Conservation (phyloP, 352 stramenopile species). For the Blastocystis sp. region DNA sequence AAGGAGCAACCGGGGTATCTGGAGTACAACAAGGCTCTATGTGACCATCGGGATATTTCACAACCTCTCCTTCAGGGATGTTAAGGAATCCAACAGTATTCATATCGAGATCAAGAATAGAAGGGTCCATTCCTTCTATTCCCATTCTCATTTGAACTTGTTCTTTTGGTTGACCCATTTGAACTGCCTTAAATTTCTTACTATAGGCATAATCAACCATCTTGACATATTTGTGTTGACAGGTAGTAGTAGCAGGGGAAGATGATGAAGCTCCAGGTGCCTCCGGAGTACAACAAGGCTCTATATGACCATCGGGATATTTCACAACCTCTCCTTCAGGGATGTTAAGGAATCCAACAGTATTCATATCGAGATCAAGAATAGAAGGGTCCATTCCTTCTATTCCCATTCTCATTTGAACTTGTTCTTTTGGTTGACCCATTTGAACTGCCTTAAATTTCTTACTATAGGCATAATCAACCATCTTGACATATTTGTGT, state of each 20-base stretch:
- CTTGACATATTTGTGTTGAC: conserved; percentile 72
- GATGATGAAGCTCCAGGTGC: not conserved
- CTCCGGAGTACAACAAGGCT: conserved; percentile 12
- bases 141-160: conserved; percentile 83
- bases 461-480: conserved; percentile 48
- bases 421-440: conserved; percentile 79
- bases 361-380: conserved; percentile 72
- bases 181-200: conserved; percentile 83
- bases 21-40: conserved; percentile 9
- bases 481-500: conserved; percentile 42
- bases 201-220: conserved; percentile 79
- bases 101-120: conserved; percentile 35
- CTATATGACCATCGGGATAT: conserved; percentile 31
- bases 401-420: conserved; percentile 82
- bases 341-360: conserved; percentile 27
- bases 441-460: conserved; percentile 74
- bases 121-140: conserved; percentile 70
- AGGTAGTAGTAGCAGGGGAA: not conserved
- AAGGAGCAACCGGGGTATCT: not conserved
- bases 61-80: conserved; percentile 13
- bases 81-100: conserved; percentile 48
- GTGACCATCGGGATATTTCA: conserved; percentile 30
- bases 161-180: conserved; percentile 81
- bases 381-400: conserved; percentile 77
- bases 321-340: not conserved